phyloP scores from a whole-genome alignment of 129 eudicot species.

The Flaveria bidentis region DNA sequence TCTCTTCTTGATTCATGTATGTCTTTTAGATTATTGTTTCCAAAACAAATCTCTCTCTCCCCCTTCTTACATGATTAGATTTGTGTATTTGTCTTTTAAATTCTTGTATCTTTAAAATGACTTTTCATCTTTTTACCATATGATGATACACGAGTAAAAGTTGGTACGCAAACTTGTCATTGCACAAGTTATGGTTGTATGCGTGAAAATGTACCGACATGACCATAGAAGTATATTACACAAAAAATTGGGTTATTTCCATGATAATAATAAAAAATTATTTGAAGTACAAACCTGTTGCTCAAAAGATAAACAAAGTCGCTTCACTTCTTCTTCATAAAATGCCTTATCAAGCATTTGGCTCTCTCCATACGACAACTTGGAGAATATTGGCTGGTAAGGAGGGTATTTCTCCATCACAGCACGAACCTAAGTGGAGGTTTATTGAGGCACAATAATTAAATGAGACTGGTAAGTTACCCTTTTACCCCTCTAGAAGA shows the following conservation, averaged over 20 bases:
- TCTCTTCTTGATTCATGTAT: too few relatives aligned
- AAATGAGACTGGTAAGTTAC: background rate
- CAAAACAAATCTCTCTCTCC: too few relatives aligned
- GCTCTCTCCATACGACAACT: conserved; percentile 85
- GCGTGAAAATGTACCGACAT: background rate
- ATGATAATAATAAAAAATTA: background rate
- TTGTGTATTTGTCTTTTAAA: too few relatives aligned
- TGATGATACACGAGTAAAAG: background rate
- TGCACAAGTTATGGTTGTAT: background rate
- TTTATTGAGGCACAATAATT: background rate
- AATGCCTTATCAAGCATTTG: conserved; percentile 96
- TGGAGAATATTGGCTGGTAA: conserved; percentile 76
- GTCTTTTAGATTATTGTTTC: too few relatives aligned
- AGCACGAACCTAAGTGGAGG: conserved; percentile 61
- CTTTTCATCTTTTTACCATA: too few relatives aligned
- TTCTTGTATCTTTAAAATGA: too few relatives aligned
- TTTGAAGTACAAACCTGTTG: conserved; percentile 60
- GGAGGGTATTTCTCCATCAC: conserved; percentile 95
- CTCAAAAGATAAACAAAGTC: conserved; percentile 80
- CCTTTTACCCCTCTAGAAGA: conserved; percentile 9
- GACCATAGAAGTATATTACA: background rate
- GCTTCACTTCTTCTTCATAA: conserved; percentile 87
- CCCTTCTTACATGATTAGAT: too few relatives aligned
- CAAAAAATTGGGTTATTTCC: background rate
- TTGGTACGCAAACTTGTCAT: background rate